A percentile compares a stretch with the other conserved stretches of the same genome.
Evolutionary conservation across 2,329 filamentous ascomycete species (phyloP).

Genomic region (Xylaria hypoxylon): DNA sequence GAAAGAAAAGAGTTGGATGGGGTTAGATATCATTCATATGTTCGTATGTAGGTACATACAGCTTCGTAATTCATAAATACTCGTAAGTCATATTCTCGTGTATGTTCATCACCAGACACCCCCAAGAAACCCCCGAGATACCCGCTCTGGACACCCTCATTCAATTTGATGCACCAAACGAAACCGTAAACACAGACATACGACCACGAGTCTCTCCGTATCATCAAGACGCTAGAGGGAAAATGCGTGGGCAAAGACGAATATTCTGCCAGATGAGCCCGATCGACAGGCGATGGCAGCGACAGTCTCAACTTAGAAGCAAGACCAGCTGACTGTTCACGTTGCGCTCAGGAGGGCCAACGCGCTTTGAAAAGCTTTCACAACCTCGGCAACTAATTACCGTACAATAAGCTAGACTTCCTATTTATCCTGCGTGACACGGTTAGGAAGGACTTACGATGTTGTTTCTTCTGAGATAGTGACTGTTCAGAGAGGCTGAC

Average conservation of each 20-base stretch:
- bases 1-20: no score
- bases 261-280: neutral
- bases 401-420: conserved; percentile 37
- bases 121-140: conserved; percentile 1
- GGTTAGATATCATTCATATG: neutral
- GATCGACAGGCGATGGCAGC: neutral
- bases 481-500: conserved; percentile 79
- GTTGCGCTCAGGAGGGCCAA: conserved; percentile 63
- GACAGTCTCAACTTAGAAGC: neutral
- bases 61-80: conserved; percentile 17
- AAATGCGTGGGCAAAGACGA: neutral
- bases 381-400: conserved; percentile 64
- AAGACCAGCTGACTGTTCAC: conserved; percentile 25
- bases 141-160: neutral
- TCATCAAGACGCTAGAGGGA: neutral
- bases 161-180: conserved; percentile 12
- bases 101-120: conserved; percentile 25
- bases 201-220: neutral
- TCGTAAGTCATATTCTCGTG: conserved; percentile 34
- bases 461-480: conserved; percentile 79
- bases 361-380: conserved; percentile 72
- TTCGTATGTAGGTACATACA: conserved; percentile 12
- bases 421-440: conserved; percentile 35
- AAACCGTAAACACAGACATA: neutral
- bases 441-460: conserved; percentile 70